Evolutionary conservation across 2,329 filamentous ascomycete genomes (phyloP).

Genomic region (Rutstroemia sp.): DNA sequence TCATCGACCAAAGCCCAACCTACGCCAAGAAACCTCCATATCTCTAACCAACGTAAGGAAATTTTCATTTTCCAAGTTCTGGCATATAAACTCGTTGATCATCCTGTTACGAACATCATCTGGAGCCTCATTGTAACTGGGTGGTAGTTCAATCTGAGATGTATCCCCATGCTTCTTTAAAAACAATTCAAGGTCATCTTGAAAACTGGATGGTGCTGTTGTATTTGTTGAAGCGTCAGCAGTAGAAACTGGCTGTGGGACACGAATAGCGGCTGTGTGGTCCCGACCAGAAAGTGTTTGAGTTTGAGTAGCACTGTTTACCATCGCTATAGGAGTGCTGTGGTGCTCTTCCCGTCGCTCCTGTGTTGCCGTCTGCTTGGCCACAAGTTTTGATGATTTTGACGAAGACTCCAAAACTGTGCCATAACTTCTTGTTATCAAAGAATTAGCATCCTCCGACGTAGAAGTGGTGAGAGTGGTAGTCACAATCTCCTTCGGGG

Average conservation of each 20-base stretch:
- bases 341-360: constrained; percentile 11
- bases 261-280: constrained; percentile 8
- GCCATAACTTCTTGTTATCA: constrained; percentile 17
- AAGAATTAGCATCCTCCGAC: constrained; percentile 15
- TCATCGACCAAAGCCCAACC: constrained; percentile 36
- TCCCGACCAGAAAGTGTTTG: constrained; percentile 16
- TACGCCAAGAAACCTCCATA: constrained; percentile 41
- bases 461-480: neutral
- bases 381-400: constrained; percentile 10
- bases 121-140: constrained; percentile 15
- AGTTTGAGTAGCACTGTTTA: constrained; percentile 27
- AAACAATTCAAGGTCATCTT: neutral
- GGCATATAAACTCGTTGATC: constrained; percentile 43
- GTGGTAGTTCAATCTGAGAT: neutral
- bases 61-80: constrained; percentile 39
- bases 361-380: constrained; percentile 16
- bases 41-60: constrained; percentile 45
- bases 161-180: neutral
- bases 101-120: constrained; percentile 34
- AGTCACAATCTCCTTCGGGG: neutral
- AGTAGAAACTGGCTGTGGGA: neutral
- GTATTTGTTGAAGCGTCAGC: neutral
- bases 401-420: constrained; percentile 5
- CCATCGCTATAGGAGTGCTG: constrained; percentile 25
- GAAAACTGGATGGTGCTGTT: neutral